Percentiles rank a stretch among this genome's conserved stretches.
phyloP scores from a whole-genome alignment of 1,284 basidiomycete species.

The Garcileccinum viscosum region DNA sequence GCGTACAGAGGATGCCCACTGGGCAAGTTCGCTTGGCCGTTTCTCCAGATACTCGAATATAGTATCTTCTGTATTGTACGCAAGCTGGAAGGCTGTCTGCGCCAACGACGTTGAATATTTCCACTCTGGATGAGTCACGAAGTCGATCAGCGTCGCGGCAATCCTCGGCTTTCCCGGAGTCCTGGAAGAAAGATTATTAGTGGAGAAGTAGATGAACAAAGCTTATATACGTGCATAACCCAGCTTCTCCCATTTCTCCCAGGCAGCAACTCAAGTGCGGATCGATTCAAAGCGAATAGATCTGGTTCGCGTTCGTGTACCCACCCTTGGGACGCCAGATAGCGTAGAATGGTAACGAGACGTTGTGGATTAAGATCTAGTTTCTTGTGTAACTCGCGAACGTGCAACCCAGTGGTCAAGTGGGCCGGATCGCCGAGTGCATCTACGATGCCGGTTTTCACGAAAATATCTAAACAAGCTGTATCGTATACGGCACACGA shows the following conservation, averaged over 20 bases:
- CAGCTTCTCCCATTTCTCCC: constrained; percentile 31
- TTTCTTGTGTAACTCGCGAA: constrained; percentile 22
- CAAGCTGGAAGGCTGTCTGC: constrained; percentile 33
- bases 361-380: constrained; percentile 29
- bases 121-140: constrained; percentile 33
- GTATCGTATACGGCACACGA: constrained; percentile 31
- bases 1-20: constrained; percentile 15
- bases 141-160: constrained; percentile 23
- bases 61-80: constrained; percentile 25
- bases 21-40: constrained; percentile 5
- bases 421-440: constrained; percentile 19
- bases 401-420: constrained; percentile 14
- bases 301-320: constrained; percentile 26
- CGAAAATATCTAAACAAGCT: constrained; percentile 31
- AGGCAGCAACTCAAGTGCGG: constrained; percentile 28
- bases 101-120: constrained; percentile 25
- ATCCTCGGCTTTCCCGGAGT: constrained; percentile 30
- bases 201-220: not conserved
- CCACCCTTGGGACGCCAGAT: constrained; percentile 32
- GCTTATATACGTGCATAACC: constrained; percentile 17
- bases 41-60: constrained; percentile 23
- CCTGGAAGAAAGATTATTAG: constrained; percentile 12
- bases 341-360: constrained; percentile 27
- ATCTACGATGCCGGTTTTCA: constrained; percentile 31
- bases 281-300: constrained; percentile 27